Percentiles rank a stretch among this genome's conserved stretches.
Conservation (phyloP, 805 yeast species). For the Yamadazyma laniorum region DNA sequence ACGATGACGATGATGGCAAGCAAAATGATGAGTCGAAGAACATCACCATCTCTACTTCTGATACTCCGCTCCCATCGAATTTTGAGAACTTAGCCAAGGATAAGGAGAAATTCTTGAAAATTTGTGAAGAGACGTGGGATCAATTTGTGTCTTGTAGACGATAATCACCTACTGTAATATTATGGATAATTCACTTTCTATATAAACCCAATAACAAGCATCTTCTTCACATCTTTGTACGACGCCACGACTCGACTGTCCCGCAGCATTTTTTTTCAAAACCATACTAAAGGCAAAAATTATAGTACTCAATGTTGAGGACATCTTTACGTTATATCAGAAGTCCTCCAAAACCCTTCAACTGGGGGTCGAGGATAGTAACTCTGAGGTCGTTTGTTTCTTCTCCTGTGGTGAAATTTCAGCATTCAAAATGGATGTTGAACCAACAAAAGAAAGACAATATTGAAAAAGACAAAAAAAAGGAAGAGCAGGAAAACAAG, state of each 20-base stretch:
- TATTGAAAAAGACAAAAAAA: slow-evolving; percentile 5
- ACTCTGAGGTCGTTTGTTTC: neutral
- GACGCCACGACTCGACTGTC: slow-evolving; percentile 3
- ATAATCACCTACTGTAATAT: slow-evolving; percentile 2
- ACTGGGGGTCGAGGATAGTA: neutral
- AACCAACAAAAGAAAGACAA: slow-evolving; percentile 5
- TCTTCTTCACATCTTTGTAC: too few species aligned
- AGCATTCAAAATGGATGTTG: neutral
- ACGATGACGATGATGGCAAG: neutral
- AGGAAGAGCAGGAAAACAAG: slow-evolving; percentile 5
- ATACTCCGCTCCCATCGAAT: neutral
- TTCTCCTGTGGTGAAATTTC: slow-evolving; percentile 2
- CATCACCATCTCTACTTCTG: slow-evolving; percentile 1
- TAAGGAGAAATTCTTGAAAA: slow-evolving; percentile 39
- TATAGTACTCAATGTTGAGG: slow-evolving; percentile 4
- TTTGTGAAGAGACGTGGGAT: slow-evolving; percentile 47
- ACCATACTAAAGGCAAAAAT: neutral
- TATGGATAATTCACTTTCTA: too few species aligned
- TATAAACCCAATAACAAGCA: neutral
- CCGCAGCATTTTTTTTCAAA: slow-evolving; percentile 5
- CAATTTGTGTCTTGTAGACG: slow-evolving; percentile 24
- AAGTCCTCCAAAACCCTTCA: neutral
- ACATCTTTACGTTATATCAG: slow-evolving; percentile 4
- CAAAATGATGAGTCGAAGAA: slow-evolving; percentile 1
- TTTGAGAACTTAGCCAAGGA: slow-evolving; percentile 14